A percentile compares a stretch with the other conserved stretches of the same genome.
Evolutionary conservation across 2,329 filamentous ascomycete genomes (phyloP).

Genomic region (Alternaria burnsii): DNA sequence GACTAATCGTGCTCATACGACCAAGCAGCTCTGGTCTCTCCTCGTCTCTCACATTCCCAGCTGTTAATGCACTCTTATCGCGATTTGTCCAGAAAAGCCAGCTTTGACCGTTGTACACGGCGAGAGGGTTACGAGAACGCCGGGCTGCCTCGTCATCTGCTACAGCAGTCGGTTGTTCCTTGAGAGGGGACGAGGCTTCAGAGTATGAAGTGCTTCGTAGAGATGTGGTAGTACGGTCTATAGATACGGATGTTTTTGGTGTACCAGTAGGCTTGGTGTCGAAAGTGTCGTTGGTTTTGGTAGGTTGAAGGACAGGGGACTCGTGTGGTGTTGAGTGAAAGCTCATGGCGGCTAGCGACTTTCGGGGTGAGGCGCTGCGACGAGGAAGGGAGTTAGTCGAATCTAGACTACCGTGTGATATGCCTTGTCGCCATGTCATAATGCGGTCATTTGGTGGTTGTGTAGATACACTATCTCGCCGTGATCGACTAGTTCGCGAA

Average conservation of each 20-base stretch:
- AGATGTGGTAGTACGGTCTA: constrained; percentile 13
- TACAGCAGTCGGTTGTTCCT: constrained; percentile 1
- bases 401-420: constrained; percentile 63
- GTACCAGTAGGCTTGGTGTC: constrained; percentile 23
- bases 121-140: constrained; percentile 54
- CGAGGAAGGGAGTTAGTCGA: constrained; percentile 34
- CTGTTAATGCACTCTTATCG: constrained; percentile 6
- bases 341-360: constrained; percentile 46
- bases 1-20: constrained; percentile 60
- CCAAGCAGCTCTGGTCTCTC: constrained; percentile 42
- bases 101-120: constrained; percentile 60
- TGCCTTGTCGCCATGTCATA: constrained; percentile 82
- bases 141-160: constrained; percentile 4
- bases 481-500: constrained; percentile 61
- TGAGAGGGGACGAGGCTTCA: constrained; percentile 16
- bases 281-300: constrained; percentile 18
- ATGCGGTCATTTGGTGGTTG: constrained; percentile 76
- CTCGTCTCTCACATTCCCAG: constrained; percentile 24
- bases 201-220: constrained; percentile 22
- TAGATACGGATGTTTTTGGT: constrained; percentile 35
- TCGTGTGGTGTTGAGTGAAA: constrained; percentile 24
- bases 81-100: constrained; percentile 63
- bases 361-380: constrained; percentile 60
- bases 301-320: constrained; percentile 29
- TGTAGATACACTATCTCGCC: constrained; percentile 56